These are phyloP conservation scores for Colletotrichum tofieldiae DNA, from an alignment of 2,329 filamentous ascomycete species.

Conservation along the genomic window DNA sequence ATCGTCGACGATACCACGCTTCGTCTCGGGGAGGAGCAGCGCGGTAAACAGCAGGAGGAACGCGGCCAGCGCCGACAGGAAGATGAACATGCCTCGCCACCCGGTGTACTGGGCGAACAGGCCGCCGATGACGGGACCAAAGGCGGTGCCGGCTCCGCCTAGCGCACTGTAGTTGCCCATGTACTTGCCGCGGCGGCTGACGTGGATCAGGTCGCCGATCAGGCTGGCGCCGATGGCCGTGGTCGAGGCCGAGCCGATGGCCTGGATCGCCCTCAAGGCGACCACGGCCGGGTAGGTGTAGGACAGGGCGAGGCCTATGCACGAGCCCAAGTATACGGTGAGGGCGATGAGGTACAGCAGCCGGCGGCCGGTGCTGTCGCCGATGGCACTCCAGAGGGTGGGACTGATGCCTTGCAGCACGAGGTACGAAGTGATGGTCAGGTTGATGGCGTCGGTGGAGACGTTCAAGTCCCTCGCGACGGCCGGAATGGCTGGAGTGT, in stretches of 20 bases:
- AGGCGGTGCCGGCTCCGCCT: conserved; percentile 6
- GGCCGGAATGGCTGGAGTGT: conserved; percentile 48
- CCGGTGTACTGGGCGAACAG: conserved; percentile 18
- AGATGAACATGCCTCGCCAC: conserved; percentile 10
- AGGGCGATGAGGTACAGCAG: conserved; percentile 20
- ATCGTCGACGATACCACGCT: conserved; percentile 9
- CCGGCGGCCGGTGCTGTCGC: conserved; percentile 49
- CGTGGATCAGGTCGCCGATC: conserved; percentile 5
- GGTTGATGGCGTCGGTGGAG: conserved; percentile 50
- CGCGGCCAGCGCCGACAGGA: conserved; percentile 1
- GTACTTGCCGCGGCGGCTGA: conserved; percentile 19
- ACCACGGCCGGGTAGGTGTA: conserved; percentile 3
- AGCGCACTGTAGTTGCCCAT: conserved; percentile 14
- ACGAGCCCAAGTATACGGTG: conserved; percentile 6
- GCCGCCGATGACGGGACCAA: conserved; percentile 7
- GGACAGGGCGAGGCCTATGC: conserved; percentile 25
- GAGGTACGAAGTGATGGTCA: conserved; percentile 58
- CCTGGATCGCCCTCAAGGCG: conserved; percentile 3
- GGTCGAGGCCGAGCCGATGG: conserved; percentile 2
- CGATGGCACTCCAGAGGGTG: conserved; percentile 58
- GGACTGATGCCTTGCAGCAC: conserved; percentile 63
- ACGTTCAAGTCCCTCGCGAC: conserved; percentile 46
- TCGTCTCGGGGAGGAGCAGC: conserved; percentile 8
- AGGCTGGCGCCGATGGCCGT: conserved; percentile 13
- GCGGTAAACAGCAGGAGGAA: conserved; percentile 6